phyloP scores from a whole-genome alignment of 176 grass and related monocot genomes.

The Phoenix roebelenii region DNA sequence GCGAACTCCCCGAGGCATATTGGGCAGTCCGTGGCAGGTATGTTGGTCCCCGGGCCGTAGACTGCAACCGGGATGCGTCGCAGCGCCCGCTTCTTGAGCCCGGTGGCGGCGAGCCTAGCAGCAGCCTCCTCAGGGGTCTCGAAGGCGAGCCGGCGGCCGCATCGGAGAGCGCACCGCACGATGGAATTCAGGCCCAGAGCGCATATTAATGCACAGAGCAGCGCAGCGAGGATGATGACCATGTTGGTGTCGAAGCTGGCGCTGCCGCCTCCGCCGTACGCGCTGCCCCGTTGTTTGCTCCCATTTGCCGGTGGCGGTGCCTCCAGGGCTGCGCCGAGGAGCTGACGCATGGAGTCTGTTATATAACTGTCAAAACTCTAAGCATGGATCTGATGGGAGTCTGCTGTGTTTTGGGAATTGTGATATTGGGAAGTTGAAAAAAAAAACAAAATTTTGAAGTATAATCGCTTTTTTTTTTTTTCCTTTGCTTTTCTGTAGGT shows the following conservation, averaged over 20 bases:
- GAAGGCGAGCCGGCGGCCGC: slow-evolving; percentile 31
- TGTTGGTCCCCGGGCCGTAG: slow-evolving; percentile 26
- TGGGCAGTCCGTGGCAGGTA: slow-evolving; percentile 42
- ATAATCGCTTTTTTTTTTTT: too few species aligned
- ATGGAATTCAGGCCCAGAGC: slow-evolving; percentile 64
- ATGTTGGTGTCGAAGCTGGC: slow-evolving; percentile 91
- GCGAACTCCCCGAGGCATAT: slow-evolving; percentile 89
- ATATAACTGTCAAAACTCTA: too few species aligned
- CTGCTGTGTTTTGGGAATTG: too few species aligned
- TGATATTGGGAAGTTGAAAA: too few species aligned
- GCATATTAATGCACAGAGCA: slow-evolving; percentile 72
- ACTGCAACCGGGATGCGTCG: slow-evolving; percentile 62
- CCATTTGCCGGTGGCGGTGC: slow-evolving; percentile 18
- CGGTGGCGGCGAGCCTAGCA: background rate
- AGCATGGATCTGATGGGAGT: too few species aligned
- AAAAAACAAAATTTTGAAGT: too few species aligned
- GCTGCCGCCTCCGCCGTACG: slow-evolving; percentile 27
- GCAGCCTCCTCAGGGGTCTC: background rate
- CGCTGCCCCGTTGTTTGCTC: background rate
- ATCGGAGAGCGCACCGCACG: slow-evolving; percentile 48
- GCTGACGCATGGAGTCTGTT: slow-evolving; percentile 5
- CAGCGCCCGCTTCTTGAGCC: slow-evolving; percentile 51
- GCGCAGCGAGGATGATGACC: slow-evolving; percentile 88
- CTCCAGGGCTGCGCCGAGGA: slow-evolving; percentile 9
- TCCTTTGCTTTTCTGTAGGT: too few species aligned